Evolutionary conservation across 2,329 filamentous ascomycete genomes (phyloP).

Genomic region (Colletotrichum tropicale): DNA sequence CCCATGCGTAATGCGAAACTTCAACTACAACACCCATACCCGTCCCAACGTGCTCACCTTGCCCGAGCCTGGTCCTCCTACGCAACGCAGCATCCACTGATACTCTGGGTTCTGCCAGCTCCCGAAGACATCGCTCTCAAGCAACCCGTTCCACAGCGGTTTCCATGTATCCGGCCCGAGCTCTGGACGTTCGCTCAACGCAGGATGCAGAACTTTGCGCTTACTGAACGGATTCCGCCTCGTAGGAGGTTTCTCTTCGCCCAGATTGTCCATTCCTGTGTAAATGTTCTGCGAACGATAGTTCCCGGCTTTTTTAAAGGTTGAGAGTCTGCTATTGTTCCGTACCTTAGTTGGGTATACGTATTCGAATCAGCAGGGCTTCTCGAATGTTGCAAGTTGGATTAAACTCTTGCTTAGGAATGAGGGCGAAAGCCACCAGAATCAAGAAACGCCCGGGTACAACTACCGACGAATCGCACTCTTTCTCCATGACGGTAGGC

Average conservation of each 20-base stretch:
- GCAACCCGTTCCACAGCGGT: neutral
- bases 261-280: neutral
- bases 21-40: neutral
- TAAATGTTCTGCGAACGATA: fast-evolving
- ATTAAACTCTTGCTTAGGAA: neutral
- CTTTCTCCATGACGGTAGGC: neutral
- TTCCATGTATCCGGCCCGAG: neutral
- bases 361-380: neutral
- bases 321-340: neutral
- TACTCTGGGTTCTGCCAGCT: neutral
- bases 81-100: neutral
- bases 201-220: neutral
- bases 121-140: neutral
- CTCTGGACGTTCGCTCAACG: neutral
- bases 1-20: neutral
- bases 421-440: neutral
- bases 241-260: neutral
- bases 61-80: conserved; percentile 1
- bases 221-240: neutral
- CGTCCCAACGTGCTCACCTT: neutral
- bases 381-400: neutral
- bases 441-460: neutral
- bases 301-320: neutral
- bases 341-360: neutral
- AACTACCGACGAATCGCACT: neutral